phyloP scores from a whole-genome alignment of 1,284 basidiomycete species.

The Nidula niveotomentosa region DNA sequence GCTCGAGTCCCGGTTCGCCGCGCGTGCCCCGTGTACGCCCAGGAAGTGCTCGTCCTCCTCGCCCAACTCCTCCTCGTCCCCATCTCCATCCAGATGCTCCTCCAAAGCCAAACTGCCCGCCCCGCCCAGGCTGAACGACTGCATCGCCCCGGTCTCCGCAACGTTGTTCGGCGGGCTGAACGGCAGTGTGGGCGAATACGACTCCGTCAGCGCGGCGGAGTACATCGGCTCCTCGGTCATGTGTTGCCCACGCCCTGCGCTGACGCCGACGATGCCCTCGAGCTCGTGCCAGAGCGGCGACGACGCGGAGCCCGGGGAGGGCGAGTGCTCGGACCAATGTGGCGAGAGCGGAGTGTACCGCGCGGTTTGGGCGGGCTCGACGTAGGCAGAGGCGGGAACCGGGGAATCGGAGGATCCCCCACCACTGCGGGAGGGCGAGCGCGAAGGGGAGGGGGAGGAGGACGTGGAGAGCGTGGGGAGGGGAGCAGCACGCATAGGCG shows the following conservation, averaged over 20 bases:
- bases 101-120: no score
- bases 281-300: slow-evolving; percentile 34
- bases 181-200: slow-evolving; percentile 34
- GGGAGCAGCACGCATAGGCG: no score
- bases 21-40: slow-evolving; percentile 8
- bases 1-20: slow-evolving; percentile 43
- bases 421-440: neutral
- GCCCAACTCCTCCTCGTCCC: neutral
- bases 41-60: slow-evolving; percentile 10
- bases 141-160: no score
- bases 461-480: neutral
- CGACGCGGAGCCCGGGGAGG: slow-evolving; percentile 3
- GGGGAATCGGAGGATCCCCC: neutral
- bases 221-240: slow-evolving; percentile 10
- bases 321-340: neutral
- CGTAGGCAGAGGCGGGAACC: slow-evolving; percentile 17
- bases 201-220: slow-evolving; percentile 32
- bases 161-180: slow-evolving; percentile 18
- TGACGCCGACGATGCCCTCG: slow-evolving; percentile 21
- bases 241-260: neutral
- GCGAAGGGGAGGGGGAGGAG: neutral
- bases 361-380: slow-evolving; percentile 22
- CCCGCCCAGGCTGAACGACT: no score
- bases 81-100: no score
- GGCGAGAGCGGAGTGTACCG: slow-evolving; percentile 12